Conservation (phyloP, 768 basidiomycete species). For the Mycena sanguinolenta region DNA sequence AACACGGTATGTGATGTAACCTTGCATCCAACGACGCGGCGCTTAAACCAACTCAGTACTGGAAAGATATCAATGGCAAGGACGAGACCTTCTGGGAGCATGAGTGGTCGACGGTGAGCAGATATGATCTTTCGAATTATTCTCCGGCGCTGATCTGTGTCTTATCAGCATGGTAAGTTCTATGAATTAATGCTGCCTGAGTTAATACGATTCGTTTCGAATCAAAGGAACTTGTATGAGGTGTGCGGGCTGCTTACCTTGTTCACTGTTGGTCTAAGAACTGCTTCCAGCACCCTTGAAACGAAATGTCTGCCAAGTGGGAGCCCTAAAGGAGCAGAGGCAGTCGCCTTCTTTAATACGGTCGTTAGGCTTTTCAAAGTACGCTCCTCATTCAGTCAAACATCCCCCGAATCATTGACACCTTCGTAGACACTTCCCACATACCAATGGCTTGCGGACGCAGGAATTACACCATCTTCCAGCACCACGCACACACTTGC, state of each 20-base stretch:
- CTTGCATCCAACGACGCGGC: neutral
- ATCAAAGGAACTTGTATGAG: slow-evolving; percentile 69
- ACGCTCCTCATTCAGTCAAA: slow-evolving; percentile 47
- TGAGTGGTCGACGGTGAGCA: slow-evolving; percentile 73
- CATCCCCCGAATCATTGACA: slow-evolving; percentile 42
- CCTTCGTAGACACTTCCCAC: slow-evolving; percentile 75
- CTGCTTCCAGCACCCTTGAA: slow-evolving; percentile 64
- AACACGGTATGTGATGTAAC: slow-evolving; percentile 43
- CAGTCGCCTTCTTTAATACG: slow-evolving; percentile 70
- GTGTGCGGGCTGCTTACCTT: slow-evolving; percentile 36
- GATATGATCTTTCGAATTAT: too few relatives aligned
- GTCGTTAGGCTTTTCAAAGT: slow-evolving; percentile 71
- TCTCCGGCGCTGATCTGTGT: neutral
- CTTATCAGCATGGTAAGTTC: slow-evolving; percentile 23
- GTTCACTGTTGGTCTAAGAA: neutral
- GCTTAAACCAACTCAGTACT: slow-evolving; percentile 54
- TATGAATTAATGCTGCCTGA: too few relatives aligned
- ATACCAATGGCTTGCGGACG: slow-evolving; percentile 75
- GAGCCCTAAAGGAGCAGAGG: slow-evolving; percentile 75
- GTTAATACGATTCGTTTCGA: neutral
- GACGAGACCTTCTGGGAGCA: slow-evolving; percentile 83
- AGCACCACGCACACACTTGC: slow-evolving; percentile 70
- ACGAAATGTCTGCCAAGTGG: slow-evolving; percentile 70
- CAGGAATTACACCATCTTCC: slow-evolving; percentile 81
- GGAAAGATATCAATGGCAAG: slow-evolving; percentile 71